Evolutionary conservation across 2,329 filamentous ascomycete species (phyloP).

Genomic region (Cucurbitaria berberidis): DNA sequence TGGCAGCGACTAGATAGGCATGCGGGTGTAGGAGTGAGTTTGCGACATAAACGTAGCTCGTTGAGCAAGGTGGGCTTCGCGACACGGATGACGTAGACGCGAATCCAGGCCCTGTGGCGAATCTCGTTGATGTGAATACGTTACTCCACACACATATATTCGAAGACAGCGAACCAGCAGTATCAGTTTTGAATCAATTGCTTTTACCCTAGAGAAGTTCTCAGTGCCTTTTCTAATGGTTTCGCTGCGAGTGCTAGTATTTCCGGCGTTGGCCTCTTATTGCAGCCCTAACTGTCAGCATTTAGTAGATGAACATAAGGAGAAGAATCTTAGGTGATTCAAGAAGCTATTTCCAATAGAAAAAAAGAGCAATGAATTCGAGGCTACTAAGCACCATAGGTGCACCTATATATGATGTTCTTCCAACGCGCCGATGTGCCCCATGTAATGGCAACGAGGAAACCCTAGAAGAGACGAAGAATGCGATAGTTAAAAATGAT

Average conservation of each 20-base stretch:
- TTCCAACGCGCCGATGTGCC: not conserved
- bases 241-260: not conserved
- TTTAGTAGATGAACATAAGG: not conserved
- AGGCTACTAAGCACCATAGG: not conserved
- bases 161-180: not conserved
- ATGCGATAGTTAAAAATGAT: slow-evolving; percentile 9
- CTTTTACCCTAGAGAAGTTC: not conserved
- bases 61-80: not conserved
- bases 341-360: not conserved
- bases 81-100: slow-evolving; percentile 23
- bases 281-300: not conserved
- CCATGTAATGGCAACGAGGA: not conserved
- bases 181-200: not conserved
- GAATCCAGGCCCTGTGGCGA: not conserved
- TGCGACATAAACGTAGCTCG: slow-evolving; percentile 10
- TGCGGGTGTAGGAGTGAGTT: not conserved
- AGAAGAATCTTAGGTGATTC: not conserved
- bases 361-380: not conserved
- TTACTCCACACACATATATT: not conserved
- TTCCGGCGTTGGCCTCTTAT: not conserved
- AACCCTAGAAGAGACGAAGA: slow-evolving; percentile 1
- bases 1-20: not conserved
- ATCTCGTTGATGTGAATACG: not conserved
- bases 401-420: not conserved
- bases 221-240: not conserved